Evolutionary conservation across 495 filamentous ascomycete species (phyloP).

Genomic region (Tirmania nivea): DNA sequence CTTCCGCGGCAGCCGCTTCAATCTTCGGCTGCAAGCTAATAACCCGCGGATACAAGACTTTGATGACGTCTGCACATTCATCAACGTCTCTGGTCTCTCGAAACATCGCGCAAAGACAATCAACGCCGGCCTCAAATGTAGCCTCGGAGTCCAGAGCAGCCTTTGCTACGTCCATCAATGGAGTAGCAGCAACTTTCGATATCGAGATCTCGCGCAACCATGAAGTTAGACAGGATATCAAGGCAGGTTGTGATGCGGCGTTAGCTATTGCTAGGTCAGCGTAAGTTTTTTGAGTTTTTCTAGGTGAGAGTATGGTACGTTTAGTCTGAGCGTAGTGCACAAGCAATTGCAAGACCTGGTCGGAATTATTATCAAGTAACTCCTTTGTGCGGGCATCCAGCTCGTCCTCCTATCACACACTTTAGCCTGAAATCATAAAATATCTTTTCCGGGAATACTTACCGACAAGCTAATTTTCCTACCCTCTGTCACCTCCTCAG

Average conservation of each 20-base stretch:
- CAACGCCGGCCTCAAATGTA: constrained; percentile 76
- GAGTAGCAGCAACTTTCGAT: constrained; percentile 60
- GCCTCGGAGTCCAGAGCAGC: constrained; percentile 48
- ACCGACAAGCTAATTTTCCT: constrained; percentile 96
- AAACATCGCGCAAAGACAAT: constrained; percentile 79
- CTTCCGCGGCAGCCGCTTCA: constrained; percentile 50
- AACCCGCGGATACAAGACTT: constrained; percentile 63
- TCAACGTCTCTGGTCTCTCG: constrained; percentile 86
- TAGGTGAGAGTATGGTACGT: constrained; percentile 28
- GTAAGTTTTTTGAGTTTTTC: neutral
- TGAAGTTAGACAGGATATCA: constrained; percentile 85
- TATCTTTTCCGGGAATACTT: constrained; percentile 27
- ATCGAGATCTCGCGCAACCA: constrained; percentile 87
- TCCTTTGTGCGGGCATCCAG: constrained; percentile 59
- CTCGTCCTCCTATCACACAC: constrained; percentile 59
- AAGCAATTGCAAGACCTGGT: constrained; percentile 62
- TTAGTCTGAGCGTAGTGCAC: constrained; percentile 80
- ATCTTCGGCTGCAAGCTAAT: constrained; percentile 64
- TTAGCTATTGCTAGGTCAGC: constrained; percentile 18
- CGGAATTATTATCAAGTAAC: constrained; percentile 71
- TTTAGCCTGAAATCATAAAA: neutral
- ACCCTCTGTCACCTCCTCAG: constrained; percentile 97
- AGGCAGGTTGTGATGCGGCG: constrained; percentile 67
- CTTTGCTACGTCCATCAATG: constrained; percentile 61
- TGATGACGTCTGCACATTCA: constrained; percentile 57